A percentile compares a stretch with the other conserved stretches of the same genome.
These are phyloP conservation scores for Epichloe hybrida DNA, from an alignment of 2,329 filamentous ascomycete species.

Conservation along the genomic window DNA sequence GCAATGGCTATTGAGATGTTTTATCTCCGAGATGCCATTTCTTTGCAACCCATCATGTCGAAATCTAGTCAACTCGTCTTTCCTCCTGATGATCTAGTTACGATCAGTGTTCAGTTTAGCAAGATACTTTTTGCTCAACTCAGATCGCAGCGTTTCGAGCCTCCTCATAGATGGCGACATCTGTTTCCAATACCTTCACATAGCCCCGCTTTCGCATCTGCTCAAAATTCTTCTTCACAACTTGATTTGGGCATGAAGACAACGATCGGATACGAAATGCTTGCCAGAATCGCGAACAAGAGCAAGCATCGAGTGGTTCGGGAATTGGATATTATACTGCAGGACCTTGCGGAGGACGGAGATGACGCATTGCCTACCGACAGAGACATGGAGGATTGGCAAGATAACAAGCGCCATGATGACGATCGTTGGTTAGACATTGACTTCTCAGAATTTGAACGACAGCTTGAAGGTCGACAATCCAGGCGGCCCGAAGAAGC, in stretches of 20 bases:
- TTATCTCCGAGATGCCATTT: slow-evolving; percentile 74
- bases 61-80: slow-evolving; percentile 46
- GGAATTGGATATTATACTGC: slow-evolving; percentile 63
- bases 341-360: slow-evolving; percentile 62
- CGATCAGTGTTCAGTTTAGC: slow-evolving; percentile 68
- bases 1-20: slow-evolving; percentile 81
- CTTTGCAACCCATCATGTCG: slow-evolving; percentile 53
- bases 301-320: slow-evolving; percentile 55
- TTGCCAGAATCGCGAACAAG: slow-evolving; percentile 54
- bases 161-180: slow-evolving; percentile 39
- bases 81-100: slow-evolving; percentile 65
- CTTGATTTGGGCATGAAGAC: slow-evolving; percentile 77
- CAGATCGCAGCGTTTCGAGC: slow-evolving; percentile 68
- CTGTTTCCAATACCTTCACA: slow-evolving; percentile 11
- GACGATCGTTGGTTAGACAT: slow-evolving; percentile 89
- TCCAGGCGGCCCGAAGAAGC: slow-evolving; percentile 22
- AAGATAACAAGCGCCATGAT: slow-evolving; percentile 48
- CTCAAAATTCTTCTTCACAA: slow-evolving; percentile 14
- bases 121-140: slow-evolving; percentile 85
- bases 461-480: slow-evolving; percentile 49
- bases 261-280: slow-evolving; percentile 80
- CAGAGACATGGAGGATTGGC: slow-evolving; percentile 60
- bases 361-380: slow-evolving; percentile 53
- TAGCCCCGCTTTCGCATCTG: slow-evolving; percentile 2
- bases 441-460: slow-evolving; percentile 77